A percentile compares a stretch with the other conserved stretches of the same genome.
Evolutionary conservation across 2,329 filamentous ascomycete species (phyloP).

Genomic region (Alternaria longipes): DNA sequence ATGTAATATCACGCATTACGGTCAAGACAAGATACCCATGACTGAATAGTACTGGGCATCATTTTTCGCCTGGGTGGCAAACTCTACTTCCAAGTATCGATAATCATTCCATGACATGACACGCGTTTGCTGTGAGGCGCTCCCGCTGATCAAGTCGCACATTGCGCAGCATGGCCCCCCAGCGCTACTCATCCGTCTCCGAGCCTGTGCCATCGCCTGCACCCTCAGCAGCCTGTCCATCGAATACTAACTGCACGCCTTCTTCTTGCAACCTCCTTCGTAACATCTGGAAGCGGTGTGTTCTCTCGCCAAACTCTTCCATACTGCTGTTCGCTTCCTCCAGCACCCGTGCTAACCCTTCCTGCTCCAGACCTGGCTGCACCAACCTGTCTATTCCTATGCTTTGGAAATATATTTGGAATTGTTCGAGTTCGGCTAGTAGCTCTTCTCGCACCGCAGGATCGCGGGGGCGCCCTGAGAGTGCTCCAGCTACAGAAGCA

Average conservation of each 20-base stretch:
- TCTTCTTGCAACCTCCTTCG: constrained; percentile 32
- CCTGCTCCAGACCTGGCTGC: constrained; percentile 26
- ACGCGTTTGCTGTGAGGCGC: constrained; percentile 1
- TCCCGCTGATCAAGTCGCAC: constrained; percentile 3
- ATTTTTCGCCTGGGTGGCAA: constrained; percentile 6
- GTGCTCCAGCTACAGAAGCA: constrained; percentile 1
- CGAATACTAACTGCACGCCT: constrained; percentile 40
- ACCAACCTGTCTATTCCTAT: constrained; percentile 35
- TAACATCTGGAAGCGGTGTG: constrained; percentile 33
- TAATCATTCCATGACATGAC: constrained; percentile 1
- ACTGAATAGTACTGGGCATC: constrained; percentile 1
- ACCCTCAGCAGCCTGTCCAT: constrained; percentile 19
- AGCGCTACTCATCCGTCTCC: constrained; percentile 23
- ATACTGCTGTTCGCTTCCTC: constrained; percentile 32
- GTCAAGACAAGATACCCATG: constrained; percentile 10
- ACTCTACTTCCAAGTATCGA: neutral
- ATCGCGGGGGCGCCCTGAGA: constrained; percentile 6
- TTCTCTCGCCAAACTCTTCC: constrained; percentile 41
- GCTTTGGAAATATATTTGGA: constrained; percentile 40
- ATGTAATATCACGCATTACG: constrained; percentile 10
- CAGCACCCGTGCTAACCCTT: constrained; percentile 31
- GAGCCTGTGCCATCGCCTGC: constrained; percentile 13
- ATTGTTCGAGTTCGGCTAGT: constrained; percentile 34
- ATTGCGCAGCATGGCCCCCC: neutral
- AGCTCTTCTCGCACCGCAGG: constrained; percentile 27